phyloP scores from a whole-genome alignment of 1,284 basidiomycete genomes.

The Ceratorhiza oryzae-sativae region DNA sequence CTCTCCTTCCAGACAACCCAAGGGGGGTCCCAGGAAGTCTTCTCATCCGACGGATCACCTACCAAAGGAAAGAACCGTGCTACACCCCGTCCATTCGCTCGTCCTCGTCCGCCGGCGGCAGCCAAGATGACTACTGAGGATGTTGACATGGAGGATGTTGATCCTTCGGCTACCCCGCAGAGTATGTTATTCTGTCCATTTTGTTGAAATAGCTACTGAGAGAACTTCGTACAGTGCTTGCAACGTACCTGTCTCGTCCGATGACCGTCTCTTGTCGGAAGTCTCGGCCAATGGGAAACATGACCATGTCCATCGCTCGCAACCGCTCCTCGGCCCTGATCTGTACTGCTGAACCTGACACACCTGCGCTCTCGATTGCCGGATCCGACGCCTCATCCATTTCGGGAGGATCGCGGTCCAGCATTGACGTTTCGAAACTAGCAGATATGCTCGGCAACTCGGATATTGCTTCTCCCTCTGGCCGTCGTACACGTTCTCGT shows the following conservation, averaged over 20 bases:
- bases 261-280: constrained; percentile 18
- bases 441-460: constrained; percentile 62
- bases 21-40: constrained; percentile 47
- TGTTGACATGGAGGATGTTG: not conserved
- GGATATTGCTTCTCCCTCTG: constrained; percentile 48
- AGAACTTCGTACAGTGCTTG: constrained; percentile 2
- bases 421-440: constrained; percentile 72
- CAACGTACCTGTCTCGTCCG: not conserved
- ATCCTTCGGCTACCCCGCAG: not conserved
- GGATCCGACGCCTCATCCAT: constrained; percentile 62
- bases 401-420: constrained; percentile 69
- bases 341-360: constrained; percentile 67
- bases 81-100: constrained; percentile 17
- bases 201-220: not conserved
- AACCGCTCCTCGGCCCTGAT: constrained; percentile 60
- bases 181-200: not conserved
- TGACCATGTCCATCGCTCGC: constrained; percentile 57
- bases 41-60: constrained; percentile 12
- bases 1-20: constrained; percentile 48
- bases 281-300: constrained; percentile 43
- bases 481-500: constrained; percentile 57
- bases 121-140: not conserved
- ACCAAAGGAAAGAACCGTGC: constrained; percentile 14
- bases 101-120: constrained; percentile 15
- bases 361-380: constrained; percentile 66